Evolutionary conservation across 192 early-diverging fungal genomes (phyloP), one percentile per base, ranked within the genome.

Genomic region (Dimargaris xerosporica): DNA sequence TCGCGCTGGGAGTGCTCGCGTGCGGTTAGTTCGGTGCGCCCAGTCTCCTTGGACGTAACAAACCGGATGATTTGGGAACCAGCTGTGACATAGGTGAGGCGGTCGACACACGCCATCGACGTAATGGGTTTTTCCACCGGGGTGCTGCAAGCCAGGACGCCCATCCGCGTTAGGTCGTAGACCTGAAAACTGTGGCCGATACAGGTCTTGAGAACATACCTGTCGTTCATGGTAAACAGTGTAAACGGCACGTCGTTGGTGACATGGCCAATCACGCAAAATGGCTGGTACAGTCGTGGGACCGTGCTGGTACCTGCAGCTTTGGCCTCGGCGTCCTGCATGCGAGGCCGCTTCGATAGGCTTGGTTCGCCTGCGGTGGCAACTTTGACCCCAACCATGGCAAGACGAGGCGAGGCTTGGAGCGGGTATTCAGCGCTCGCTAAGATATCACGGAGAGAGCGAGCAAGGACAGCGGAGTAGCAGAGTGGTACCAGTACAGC

Each of bases 161-260:
- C 72, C 73, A 95, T 81, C 66, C 89, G 89, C 42, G 80, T 83
- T 4, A 76, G 87, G 69, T 90, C 83, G 66, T 90, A 96, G 5
- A 93, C 82, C 54, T 97, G 93, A 69, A 89, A 98, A 28, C 84
- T 90, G 44, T 80, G 75, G 11, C 92, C 94, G 39, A 96, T 83
- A 42, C 86, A 84, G 2, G 89, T 82, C n/a, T 93, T 94, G 34
- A 95, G 69, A 63, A 91, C 91, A 47, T 83, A 82, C 6, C 78
- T 72, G 28, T 85, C 73, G 0, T 91, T 91, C 25, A 79, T 78
- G 47, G 81, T 73, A 72, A 93, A 88, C 53, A 99, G 73, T 42
- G 78, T 72, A 70, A 94, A 79, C 28, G 93, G 84, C 21, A 85
- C 70, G 58, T 86, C 84, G 65, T 84, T 84, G 62, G 91, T 87